Evolutionary conservation across 331 rosid genomes (phyloP), one percentile per base, ranked within the genome.

Genomic region (Cydonia oblonga): DNA sequence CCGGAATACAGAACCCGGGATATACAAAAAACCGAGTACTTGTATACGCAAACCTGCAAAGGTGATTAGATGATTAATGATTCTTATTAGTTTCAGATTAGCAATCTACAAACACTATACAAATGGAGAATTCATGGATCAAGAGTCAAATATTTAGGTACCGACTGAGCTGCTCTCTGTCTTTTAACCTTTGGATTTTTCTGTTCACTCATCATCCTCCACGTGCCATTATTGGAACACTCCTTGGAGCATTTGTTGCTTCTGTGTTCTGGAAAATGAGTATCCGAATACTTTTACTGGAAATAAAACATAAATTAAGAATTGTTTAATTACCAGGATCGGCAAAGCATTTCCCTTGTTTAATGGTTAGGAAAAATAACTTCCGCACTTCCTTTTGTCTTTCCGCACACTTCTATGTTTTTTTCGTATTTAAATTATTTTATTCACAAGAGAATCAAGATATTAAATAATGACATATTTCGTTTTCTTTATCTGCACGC

Each of bases 151-250:
- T 13, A 25, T 6, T 46, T 46, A n/a, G 22, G 59, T n/a, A 2
- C 25, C 4, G 53, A 18, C 16, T 46, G 53, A 46, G 53, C 53
- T 46, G 53, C 53, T 16, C 18, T 7, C 28, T 56, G 14, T 57
- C 16, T 20, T 30, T 13, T 20, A 32, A 30, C 7, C 56, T n/a
- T 5, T 35, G 75, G 42, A 5, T 24, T 71, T 54, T 10, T 7
- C 54, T 16, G 8, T 9, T 35, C 10, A 65, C 57, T 28, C 57
- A 1, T 9, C 61, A 8, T 69, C 52, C 44, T 57, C 78, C 81
- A 81, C 51, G 24, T 59, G 38, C 79, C 63, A 58, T 53, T 28
- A 38, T 69, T 19, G 66, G 51, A 79, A 79, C 64, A 6, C 33
- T n/a, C n/a, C n/a, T n/a, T n/a, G 64, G 57, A 40, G 57, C 32